Evolutionary conservation across 2,329 filamentous ascomycete species (phyloP).

Genomic region (Colletotrichum australisinense): DNA sequence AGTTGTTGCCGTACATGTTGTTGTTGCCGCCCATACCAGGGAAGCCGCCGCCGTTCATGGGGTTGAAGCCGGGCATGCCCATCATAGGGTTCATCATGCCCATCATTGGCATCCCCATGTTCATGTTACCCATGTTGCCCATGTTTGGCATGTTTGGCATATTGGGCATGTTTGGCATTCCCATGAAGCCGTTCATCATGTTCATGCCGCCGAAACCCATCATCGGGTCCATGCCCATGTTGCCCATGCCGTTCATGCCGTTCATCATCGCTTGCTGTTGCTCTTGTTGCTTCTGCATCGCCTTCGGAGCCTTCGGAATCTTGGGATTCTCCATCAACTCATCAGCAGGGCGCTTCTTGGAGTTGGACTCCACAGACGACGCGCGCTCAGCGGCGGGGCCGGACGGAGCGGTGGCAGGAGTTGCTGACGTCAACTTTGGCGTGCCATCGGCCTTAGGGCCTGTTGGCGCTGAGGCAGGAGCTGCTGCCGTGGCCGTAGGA

Average conservation of each 20-base stretch:
- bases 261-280: slow-evolving; percentile 64
- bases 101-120: slow-evolving; percentile 46
- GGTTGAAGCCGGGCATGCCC: slow-evolving; percentile 36
- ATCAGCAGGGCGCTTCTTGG: slow-evolving; percentile 87
- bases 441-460: slow-evolving; percentile 46
- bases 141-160: slow-evolving; percentile 40
- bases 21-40: slow-evolving; percentile 42
- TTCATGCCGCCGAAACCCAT: slow-evolving; percentile 37
- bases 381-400: slow-evolving; percentile 37
- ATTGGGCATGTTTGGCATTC: slow-evolving; percentile 52
- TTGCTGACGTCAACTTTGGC: slow-evolving; percentile 42
- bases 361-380: slow-evolving; percentile 46
- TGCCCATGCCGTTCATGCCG: slow-evolving; percentile 53
- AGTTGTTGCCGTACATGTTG: slow-evolving; percentile 46
- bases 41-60: slow-evolving; percentile 40
- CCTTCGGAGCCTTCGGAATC: slow-evolving; percentile 73
- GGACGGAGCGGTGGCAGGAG: slow-evolving; percentile 40
- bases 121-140: slow-evolving; percentile 46
- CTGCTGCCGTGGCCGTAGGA: slow-evolving; percentile 37
- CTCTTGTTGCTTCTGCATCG: slow-evolving; percentile 69
- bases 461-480: slow-evolving; percentile 31
- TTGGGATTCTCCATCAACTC: slow-evolving; percentile 74
- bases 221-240: slow-evolving; percentile 47
- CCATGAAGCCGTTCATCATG: slow-evolving; percentile 41
- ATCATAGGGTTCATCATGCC: slow-evolving; percentile 44